A percentile compares a stretch with the other conserved stretches of the same genome.
Evolutionary conservation across 805 yeast genomes (phyloP).

Genomic region (Dipodascus geniculatus): DNA sequence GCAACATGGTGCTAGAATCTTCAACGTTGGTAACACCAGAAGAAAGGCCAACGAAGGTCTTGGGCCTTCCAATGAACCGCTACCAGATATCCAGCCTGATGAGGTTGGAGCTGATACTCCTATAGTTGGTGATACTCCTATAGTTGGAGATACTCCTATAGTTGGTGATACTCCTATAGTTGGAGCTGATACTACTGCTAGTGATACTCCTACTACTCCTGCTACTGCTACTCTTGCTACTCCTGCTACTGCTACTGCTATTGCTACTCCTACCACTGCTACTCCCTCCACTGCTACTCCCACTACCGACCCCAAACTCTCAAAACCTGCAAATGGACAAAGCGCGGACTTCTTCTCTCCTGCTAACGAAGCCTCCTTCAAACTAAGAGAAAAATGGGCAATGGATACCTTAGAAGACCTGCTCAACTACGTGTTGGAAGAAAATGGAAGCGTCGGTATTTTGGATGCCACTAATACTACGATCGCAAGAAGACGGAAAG

Average conservation of each 20-base stretch:
- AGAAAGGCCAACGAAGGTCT: conserved; percentile 49
- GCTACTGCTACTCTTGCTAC: conserved; percentile 5
- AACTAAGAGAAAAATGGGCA: conserved; percentile 88
- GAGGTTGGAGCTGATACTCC: background rate
- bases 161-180: no score
- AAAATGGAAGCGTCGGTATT: conserved; percentile 85
- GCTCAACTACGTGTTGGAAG: conserved; percentile 66
- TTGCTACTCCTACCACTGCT: conserved; percentile 2
- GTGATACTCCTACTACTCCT: conserved; percentile 15
- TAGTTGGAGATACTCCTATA: no score
- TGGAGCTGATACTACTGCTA: no score
- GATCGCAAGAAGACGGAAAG: conserved; percentile 50
- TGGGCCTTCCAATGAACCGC: conserved; percentile 62
- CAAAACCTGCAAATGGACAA: conserved; percentile 35
- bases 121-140: no score
- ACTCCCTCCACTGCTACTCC: conserved; percentile 2
- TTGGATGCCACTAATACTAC: conserved; percentile 92
- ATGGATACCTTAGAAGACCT: conserved; percentile 81
- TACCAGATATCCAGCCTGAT: conserved; percentile 29
- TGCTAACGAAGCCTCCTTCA: conserved; percentile 48
- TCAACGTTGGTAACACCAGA: conserved; percentile 93
- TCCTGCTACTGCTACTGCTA: background rate
- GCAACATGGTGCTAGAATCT: conserved; percentile 80
- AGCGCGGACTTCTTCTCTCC: conserved; percentile 83
- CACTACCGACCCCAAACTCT: conserved; percentile 2